Percentiles rank a stretch among this genome's conserved stretches.
Evolutionary conservation across 306 rosid species (phyloP).

Genomic region (Lablab purpureus): DNA sequence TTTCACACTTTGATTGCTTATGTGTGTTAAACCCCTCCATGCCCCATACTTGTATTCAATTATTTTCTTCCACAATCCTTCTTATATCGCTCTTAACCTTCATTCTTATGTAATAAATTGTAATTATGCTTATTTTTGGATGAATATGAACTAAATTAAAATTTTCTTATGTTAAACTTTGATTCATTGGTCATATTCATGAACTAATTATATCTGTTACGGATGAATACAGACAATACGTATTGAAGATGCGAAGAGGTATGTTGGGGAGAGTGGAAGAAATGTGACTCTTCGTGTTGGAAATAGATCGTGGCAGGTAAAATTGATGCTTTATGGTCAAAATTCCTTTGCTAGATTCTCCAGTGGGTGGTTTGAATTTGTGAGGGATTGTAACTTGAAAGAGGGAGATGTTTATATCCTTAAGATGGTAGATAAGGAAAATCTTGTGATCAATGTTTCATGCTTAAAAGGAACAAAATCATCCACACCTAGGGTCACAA

Average conservation of each 20-base stretch:
- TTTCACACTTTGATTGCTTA: no score
- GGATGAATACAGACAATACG: constrained; percentile 4
- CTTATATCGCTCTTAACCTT: no score
- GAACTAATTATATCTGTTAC: constrained; percentile 6
- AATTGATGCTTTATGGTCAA: not conserved
- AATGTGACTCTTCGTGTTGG: constrained; percentile 9
- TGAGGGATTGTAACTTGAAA: constrained; percentile 15
- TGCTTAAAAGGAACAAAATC: not conserved
- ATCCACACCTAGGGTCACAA: no score
- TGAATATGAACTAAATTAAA: no score
- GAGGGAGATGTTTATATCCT: constrained; percentile 48
- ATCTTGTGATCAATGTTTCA: constrained; percentile 36
- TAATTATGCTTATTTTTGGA: no score
- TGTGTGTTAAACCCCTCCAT: no score
- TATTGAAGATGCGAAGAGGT: not conserved
- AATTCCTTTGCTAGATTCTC: not conserved
- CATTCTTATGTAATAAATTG: no score
- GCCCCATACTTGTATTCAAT: no score
- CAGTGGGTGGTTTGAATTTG: constrained; percentile 39
- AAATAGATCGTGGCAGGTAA: not conserved
- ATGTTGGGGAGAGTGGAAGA: not conserved
- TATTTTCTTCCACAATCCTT: no score
- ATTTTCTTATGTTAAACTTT: no score
- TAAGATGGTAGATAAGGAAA: constrained; percentile 42
- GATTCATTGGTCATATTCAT: no score